These are phyloP conservation scores for Saturnispora serradocipensis DNA, from an alignment of 805 yeast species.

Conservation along the genomic window DNA sequence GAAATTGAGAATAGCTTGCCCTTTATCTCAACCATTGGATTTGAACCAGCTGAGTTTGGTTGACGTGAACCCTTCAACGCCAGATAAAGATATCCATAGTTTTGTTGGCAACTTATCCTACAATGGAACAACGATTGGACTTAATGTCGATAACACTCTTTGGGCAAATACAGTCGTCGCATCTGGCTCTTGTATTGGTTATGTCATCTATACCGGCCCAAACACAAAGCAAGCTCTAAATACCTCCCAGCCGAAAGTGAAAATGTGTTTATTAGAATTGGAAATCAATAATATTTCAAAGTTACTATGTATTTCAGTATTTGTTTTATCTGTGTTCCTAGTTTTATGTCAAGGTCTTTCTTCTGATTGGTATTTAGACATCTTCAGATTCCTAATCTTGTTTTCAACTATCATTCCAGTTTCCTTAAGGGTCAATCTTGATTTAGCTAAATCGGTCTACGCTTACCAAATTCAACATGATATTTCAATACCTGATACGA, in stretches of 20 bases:
- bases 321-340: conserved; percentile 61
- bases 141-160: conserved; percentile 81
- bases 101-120: conserved; percentile 68
- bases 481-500: conserved; percentile 65
- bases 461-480: conserved; percentile 94
- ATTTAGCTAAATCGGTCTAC: conserved; percentile 90
- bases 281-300: conserved; percentile 88
- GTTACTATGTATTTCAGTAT: conserved; percentile 79
- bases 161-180: conserved; percentile 99
- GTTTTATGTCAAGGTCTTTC: conserved; percentile 75
- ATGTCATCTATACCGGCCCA: conserved; percentile 79
- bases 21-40: conserved; percentile 55
- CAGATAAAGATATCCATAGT: conserved; percentile 72
- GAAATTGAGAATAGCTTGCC: conserved; percentile 79
- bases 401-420: conserved; percentile 96
- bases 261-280: conserved; percentile 79
- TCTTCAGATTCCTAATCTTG: conserved; percentile 81
- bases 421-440: conserved; percentile 86
- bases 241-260: conserved; percentile 78
- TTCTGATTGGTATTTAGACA: conserved; percentile 77
- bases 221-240: conserved; percentile 95
- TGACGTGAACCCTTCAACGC: conserved; percentile 63
- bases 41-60: conserved; percentile 42
- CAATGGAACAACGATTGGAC: conserved; percentile 50
- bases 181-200: conserved; percentile 83